Conservation (phyloP, 345 rosid genomes). For the Leavenworthia alabamica region DNA sequence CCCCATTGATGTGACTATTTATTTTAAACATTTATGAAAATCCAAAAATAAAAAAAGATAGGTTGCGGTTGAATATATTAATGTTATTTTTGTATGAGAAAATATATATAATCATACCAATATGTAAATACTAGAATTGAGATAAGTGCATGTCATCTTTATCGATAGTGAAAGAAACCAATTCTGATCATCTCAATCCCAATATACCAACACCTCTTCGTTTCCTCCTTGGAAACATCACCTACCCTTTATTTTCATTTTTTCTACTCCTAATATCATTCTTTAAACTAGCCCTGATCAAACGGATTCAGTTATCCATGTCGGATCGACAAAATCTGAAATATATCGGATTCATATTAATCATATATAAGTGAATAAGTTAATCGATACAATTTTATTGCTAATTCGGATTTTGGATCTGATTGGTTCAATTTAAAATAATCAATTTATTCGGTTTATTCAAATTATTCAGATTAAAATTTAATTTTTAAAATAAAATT, state of each 20-base stretch:
- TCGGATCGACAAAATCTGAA: too few relatives aligned
- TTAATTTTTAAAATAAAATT: too few relatives aligned
- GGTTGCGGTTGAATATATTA: neutral
- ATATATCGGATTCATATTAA: too few relatives aligned
- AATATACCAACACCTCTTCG: slow-evolving; percentile 15
- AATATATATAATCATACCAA: neutral
- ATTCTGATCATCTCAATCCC: slow-evolving; percentile 25
- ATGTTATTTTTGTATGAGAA: neutral
- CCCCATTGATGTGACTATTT: slow-evolving; percentile 20
- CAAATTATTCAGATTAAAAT: too few relatives aligned
- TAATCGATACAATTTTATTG: too few relatives aligned
- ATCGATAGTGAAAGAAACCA: slow-evolving; percentile 23
- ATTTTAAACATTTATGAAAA: neutral
- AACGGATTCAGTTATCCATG: too few relatives aligned
- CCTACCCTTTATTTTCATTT: neutral
- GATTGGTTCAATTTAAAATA: too few relatives aligned
- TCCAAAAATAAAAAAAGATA: neutral
- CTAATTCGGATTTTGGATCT: too few relatives aligned
- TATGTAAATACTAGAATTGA: neutral
- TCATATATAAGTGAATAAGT: too few relatives aligned
- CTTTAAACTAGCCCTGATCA: too few relatives aligned
- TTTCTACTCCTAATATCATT: neutral
- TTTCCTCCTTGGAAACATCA: slow-evolving; percentile 30
- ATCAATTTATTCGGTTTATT: too few relatives aligned
- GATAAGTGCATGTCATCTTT: slow-evolving; percentile 13